Evolutionary conservation across 352 stramenopile species (phyloP).

Genomic region (Phytophthora capsici): DNA sequence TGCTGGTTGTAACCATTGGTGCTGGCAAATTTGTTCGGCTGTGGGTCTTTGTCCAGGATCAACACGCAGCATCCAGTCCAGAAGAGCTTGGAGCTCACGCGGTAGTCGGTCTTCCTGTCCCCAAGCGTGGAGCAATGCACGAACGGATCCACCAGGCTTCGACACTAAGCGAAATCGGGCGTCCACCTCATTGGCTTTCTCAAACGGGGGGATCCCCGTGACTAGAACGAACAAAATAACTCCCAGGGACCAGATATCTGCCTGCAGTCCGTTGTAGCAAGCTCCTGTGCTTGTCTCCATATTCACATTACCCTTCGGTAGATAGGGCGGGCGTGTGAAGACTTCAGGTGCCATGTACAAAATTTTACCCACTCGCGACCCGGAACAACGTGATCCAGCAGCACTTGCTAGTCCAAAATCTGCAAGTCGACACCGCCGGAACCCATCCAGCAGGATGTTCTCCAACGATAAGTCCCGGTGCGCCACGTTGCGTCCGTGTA

Average conservation of each 20-base stretch:
- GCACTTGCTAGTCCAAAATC: constrained; percentile 68
- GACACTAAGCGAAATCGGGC: constrained; percentile 62
- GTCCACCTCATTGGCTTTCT: constrained; percentile 47
- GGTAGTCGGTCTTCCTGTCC: constrained; percentile 41
- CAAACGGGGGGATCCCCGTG: constrained; percentile 60
- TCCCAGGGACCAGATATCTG: constrained; percentile 72
- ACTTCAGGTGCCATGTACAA: constrained; percentile 81
- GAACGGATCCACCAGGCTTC: constrained; percentile 37
- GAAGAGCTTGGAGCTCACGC: constrained; percentile 39
- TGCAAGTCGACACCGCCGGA: constrained; percentile 47
- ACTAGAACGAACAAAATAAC: constrained; percentile 71
- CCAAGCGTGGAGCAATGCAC: constrained; percentile 47
- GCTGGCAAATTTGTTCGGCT: constrained; percentile 43
- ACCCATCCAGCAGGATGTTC: constrained; percentile 64
- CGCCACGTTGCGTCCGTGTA: constrained; percentile 60
- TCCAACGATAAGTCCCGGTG: constrained; percentile 75
- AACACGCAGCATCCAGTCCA: constrained; percentile 47
- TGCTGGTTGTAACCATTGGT: constrained; percentile 45
- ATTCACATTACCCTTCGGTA: constrained; percentile 3
- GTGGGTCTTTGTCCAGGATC: constrained; percentile 40
- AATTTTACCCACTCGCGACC: constrained; percentile 53
- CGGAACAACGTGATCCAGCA: constrained; percentile 39
- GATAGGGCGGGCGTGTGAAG: constrained; percentile 18
- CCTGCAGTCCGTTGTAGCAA: constrained; percentile 55
- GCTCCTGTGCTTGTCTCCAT: constrained; percentile 4